A percentile compares a stretch with the other conserved stretches of the same genome.
Conservation (phyloP, 2,329 filamentous ascomycete genomes). For the Samsoniella hepiali region DNA sequence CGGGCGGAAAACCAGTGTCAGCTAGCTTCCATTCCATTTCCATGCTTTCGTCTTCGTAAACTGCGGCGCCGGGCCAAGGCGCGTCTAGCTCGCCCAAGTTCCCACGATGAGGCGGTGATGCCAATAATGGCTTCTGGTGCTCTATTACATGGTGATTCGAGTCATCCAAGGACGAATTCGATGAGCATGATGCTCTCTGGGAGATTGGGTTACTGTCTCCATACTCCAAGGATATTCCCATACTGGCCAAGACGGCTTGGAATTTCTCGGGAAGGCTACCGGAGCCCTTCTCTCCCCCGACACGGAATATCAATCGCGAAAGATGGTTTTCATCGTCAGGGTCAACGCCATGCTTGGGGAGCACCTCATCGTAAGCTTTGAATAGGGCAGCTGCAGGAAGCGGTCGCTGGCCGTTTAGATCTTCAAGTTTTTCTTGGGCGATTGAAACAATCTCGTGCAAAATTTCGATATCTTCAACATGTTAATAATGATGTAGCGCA, state of each 20-base stretch:
- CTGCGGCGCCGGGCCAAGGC: background rate
- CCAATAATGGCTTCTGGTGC: background rate
- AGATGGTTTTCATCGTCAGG: conserved; percentile 73
- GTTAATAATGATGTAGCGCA: background rate
- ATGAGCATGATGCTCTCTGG: background rate
- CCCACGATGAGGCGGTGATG: background rate
- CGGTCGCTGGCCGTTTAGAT: conserved; percentile 56
- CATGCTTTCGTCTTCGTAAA: background rate
- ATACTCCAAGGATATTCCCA: conserved; percentile 70
- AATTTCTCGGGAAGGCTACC: conserved; percentile 66
- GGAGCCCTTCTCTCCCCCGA: conserved; percentile 62
- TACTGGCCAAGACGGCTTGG: conserved; percentile 60
- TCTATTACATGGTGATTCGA: background rate
- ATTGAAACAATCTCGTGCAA: conserved; percentile 72
- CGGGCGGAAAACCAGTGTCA: background rate
- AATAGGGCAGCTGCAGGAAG: conserved; percentile 77
- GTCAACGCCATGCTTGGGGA: conserved; percentile 67
- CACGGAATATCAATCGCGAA: conserved; percentile 73
- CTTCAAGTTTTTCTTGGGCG: conserved; percentile 62
- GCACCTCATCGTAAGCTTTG: conserved; percentile 71
- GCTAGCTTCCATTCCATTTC: background rate
- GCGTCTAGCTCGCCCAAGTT: background rate
- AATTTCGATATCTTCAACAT: conserved; percentile 62
- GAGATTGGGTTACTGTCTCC: conserved; percentile 35
- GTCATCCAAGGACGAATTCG: background rate